Conservation (phyloP, 2,329 filamentous ascomycete genomes). For the Gremmenia infestans region DNA sequence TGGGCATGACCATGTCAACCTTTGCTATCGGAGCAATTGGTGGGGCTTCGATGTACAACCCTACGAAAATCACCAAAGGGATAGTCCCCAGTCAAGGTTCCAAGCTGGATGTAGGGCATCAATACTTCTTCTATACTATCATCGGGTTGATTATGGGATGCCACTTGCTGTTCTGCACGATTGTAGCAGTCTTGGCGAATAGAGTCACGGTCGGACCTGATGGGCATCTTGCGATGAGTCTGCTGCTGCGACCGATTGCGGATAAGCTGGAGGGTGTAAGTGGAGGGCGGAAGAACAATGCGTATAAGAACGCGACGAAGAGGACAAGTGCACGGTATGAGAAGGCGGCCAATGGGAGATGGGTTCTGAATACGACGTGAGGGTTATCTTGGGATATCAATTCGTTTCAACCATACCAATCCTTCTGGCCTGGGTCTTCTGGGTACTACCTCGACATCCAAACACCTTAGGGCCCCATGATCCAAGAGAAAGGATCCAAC, state of each 20-base stretch:
- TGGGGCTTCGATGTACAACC: constrained; percentile 20
- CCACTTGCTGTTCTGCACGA: constrained; percentile 23
- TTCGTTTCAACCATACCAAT: neutral
- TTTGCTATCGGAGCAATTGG: constrained; percentile 34
- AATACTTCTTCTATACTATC: constrained; percentile 39
- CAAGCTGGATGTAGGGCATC: constrained; percentile 36
- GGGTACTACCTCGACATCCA: too few relatives aligned
- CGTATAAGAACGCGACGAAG: constrained; percentile 21
- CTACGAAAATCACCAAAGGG: constrained; percentile 5
- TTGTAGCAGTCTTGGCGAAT: constrained; percentile 25
- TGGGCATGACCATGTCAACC: constrained; percentile 35
- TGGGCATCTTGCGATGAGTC: constrained; percentile 23
- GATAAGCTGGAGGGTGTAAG: constrained; percentile 24
- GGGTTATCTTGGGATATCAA: neutral
- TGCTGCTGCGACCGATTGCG: constrained; percentile 27
- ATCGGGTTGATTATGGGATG: constrained; percentile 25
- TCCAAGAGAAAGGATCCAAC: too few relatives aligned
- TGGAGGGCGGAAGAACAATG: constrained; percentile 18
- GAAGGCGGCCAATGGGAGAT: constrained; percentile 18
- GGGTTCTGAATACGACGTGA: constrained; percentile 22
- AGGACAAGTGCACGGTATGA: constrained; percentile 23
- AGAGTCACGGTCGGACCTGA: constrained; percentile 24
- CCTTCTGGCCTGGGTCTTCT: neutral
- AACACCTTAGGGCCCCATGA: too few relatives aligned
- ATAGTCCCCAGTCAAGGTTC: constrained; percentile 17